These are phyloP conservation scores for Kodamaea derodonti DNA, from an alignment of 1,139 yeast species.

Conservation along the genomic window DNA sequence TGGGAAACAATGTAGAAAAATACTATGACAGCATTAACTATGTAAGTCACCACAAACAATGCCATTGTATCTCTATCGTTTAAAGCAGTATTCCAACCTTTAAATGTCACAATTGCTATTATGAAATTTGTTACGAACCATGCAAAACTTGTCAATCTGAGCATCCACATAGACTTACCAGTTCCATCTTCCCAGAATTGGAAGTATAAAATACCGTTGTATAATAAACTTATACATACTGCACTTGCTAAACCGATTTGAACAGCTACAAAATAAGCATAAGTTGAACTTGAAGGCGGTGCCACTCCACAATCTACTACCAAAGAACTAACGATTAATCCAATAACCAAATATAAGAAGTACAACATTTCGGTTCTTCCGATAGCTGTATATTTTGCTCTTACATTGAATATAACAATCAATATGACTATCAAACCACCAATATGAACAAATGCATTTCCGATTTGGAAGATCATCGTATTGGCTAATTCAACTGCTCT, in stretches of 20 bases:
- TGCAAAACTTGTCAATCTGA: slow-evolving; percentile 44
- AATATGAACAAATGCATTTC: slow-evolving; percentile 81
- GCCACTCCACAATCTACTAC: slow-evolving; percentile 90
- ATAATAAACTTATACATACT: slow-evolving; percentile 61
- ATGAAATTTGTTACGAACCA: slow-evolving; percentile 66
- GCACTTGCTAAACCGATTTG: slow-evolving; percentile 76
- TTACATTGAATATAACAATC: slow-evolving; percentile 73
- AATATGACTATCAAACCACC: slow-evolving; percentile 63
- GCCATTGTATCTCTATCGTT: slow-evolving; percentile 50
- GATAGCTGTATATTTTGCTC: slow-evolving; percentile 87
- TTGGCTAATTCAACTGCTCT: slow-evolving; percentile 84
- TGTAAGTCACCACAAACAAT: slow-evolving; percentile 64
- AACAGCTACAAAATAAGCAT: slow-evolving; percentile 77
- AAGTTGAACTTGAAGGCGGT: slow-evolving; percentile 75
- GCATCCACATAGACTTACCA: slow-evolving; percentile 51
- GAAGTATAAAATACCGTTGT: slow-evolving; percentile 77
- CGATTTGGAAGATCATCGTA: slow-evolving; percentile 87
- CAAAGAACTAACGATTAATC: slow-evolving; percentile 59
- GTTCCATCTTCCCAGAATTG: slow-evolving; percentile 96
- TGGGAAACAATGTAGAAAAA: slow-evolving; percentile 66
- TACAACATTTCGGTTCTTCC: slow-evolving; percentile 84
- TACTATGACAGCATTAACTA: slow-evolving; percentile 66
- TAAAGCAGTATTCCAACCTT: slow-evolving; percentile 55
- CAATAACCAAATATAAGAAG: slow-evolving; percentile 59
- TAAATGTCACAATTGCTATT: slow-evolving; percentile 67